Conservation (phyloP, 495 filamentous ascomycete genomes). For the Poronia punctata region DNA sequence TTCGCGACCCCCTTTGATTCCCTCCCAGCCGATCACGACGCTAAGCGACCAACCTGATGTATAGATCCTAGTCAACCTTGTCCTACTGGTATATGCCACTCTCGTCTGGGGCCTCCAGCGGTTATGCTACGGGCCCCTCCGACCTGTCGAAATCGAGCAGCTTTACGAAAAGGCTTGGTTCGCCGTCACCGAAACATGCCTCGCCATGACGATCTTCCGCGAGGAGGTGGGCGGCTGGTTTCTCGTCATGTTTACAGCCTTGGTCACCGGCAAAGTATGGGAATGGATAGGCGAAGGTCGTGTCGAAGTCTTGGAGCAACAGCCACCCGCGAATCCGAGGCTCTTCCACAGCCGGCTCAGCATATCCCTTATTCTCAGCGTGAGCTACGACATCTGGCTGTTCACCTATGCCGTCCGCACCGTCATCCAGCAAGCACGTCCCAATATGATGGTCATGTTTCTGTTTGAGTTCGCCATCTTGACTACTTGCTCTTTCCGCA, state of each 20-base stretch:
- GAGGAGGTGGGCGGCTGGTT: conserved; percentile 93
- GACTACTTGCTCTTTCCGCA: conserved; percentile 71
- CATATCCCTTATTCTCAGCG: conserved; percentile 67
- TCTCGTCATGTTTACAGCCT: conserved; percentile 85
- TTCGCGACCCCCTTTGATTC: conserved; percentile 29
- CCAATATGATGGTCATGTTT: conserved; percentile 99
- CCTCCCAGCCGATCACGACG: not conserved
- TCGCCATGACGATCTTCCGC: conserved; percentile 98
- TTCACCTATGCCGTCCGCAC: conserved; percentile 72
- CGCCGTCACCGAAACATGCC: conserved; percentile 88
- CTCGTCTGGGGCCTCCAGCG: conserved; percentile 82
- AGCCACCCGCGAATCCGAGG: conserved; percentile 82
- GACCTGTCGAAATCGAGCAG: conserved; percentile 91
- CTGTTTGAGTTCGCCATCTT: conserved; percentile 93
- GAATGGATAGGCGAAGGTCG: conserved; percentile 95
- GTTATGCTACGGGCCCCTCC: conserved; percentile 83
- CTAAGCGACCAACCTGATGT: conserved; percentile 8
- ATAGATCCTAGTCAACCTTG: conserved; percentile 83
- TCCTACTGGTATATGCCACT: conserved; percentile 65
- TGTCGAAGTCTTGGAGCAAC: conserved; percentile 90
- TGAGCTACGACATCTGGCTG: conserved; percentile 69
- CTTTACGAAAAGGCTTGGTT: conserved; percentile 98
- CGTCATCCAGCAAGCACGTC: conserved; percentile 76
- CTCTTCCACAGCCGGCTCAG: conserved; percentile 83
- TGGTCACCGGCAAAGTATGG: conserved; percentile 95